Base-by-base conservation (phyloP, 352 stramenopile species). In the Pythium utonaiense region DNA sequence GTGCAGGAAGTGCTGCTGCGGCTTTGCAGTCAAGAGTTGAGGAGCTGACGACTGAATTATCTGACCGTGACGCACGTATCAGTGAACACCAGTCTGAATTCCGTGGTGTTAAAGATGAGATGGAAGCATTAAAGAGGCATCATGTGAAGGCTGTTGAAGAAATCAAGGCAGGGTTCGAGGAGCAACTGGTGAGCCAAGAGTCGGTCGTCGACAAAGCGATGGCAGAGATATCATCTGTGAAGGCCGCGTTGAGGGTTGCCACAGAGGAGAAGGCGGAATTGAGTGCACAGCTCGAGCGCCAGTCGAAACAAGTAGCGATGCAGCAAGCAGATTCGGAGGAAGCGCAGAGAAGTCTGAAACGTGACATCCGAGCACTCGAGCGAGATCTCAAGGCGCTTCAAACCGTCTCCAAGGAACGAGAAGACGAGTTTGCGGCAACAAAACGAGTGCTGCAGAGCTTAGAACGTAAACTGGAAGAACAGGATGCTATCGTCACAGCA, bases 301-400 rank as follows among this genome's bases (percentile, higher is more conserved):
- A 71, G 47, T 10, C 33, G 3, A 53, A 71, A 19, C 4, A 51
- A 6, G 38, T 53, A 14, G 42, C 16, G 36, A 60, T 56, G 38
- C 31, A 51, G 52, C 64, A 83, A 21, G 77, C 66, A 3, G 78
- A 90, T 16, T 63, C 71, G 31, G 80, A 88, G 28, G 74, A 88
- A 22, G 67, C 80, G 24, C 70, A 83, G 13, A 68, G 76, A 3
- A 64, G 70, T 0, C 44, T 86, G 16, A 88, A 88, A 48, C 70
- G 80, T 3, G 78, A 90, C 30, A 73, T 79, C 25, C 73, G 77
- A 47, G 74, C 67, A 1, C 61, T 87, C n/a, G 77, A 91, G 49
- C 71, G 78, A 9, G 80, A 91, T 3, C 42, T 91, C 0, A 91
- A 91, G 50, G 69, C 57, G 1, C 57, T 78, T 3, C 78, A 88